A percentile compares a stretch with the other conserved stretches of the same genome.
Evolutionary conservation across 495 filamentous ascomycete genomes (phyloP).

Genomic region (Margaritispora aquatica): DNA sequence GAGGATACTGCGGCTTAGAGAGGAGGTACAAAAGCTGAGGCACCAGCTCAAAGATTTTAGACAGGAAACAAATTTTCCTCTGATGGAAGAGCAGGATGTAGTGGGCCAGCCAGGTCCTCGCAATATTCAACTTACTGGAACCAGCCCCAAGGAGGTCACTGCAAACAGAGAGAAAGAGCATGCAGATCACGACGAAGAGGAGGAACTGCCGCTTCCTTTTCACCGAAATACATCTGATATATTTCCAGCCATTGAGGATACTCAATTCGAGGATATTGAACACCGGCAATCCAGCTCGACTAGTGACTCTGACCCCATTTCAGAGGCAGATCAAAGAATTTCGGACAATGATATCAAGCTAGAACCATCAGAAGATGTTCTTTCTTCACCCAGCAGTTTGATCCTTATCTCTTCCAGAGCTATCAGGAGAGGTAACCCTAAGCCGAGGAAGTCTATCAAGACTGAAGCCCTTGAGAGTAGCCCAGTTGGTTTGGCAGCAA

Average conservation of each 20-base stretch:
- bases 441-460: conserved; percentile 8
- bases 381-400: conserved; percentile 35
- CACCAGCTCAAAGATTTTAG: not conserved
- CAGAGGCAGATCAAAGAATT: not conserved
- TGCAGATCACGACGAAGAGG: not conserved
- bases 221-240: not conserved
- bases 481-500: conserved; percentile 21
- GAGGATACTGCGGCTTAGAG: conserved; percentile 11
- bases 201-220: not conserved
- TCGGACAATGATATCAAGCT: not conserved
- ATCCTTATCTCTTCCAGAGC: conserved; percentile 29
- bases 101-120: not conserved
- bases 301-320: conserved; percentile 1
- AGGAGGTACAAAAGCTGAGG: conserved; percentile 17
- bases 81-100: not conserved
- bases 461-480: conserved; percentile 31
- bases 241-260: not conserved
- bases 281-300: conserved; percentile 27
- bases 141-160: not conserved
- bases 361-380: conserved; percentile 10
- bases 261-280: conserved; percentile 2
- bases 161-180: not conserved
- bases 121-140: not conserved
- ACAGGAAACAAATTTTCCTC: not conserved
- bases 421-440: conserved; percentile 7